Conservation (phyloP, 2,329 filamentous ascomycete genomes). For the Arachnopeziza araneosa region DNA sequence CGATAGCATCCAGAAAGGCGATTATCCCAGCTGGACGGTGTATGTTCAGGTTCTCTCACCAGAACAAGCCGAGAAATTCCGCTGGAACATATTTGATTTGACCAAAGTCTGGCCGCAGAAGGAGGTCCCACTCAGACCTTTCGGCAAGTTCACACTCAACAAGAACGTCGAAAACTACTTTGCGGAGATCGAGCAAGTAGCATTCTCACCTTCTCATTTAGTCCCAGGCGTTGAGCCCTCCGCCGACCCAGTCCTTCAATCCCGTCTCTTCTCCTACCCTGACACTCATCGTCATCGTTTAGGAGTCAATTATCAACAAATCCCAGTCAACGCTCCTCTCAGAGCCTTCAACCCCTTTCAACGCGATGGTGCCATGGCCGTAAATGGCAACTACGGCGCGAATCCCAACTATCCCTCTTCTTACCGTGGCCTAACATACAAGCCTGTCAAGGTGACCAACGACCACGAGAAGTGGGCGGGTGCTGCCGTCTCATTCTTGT, state of each 20-base stretch:
- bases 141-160: slow-evolving; percentile 60
- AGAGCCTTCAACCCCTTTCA: slow-evolving; percentile 63
- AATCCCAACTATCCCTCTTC: slow-evolving; percentile 58
- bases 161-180: slow-evolving; percentile 57
- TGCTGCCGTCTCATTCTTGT: slow-evolving; percentile 39
- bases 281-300: slow-evolving; percentile 57
- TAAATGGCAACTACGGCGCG: slow-evolving; percentile 58
- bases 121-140: slow-evolving; percentile 53
- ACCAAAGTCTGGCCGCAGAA: slow-evolving; percentile 65
- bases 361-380: slow-evolving; percentile 65
- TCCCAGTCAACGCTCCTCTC: slow-evolving; percentile 43
- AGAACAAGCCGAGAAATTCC: slow-evolving; percentile 54
- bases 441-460: slow-evolving; percentile 35
- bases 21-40: slow-evolving; percentile 58
- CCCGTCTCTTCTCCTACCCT: slow-evolving; percentile 65
- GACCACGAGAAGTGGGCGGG: slow-evolving; percentile 46
- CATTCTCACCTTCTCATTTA: slow-evolving; percentile 63
- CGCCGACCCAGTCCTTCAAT: slow-evolving; percentile 64
- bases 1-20: slow-evolving; percentile 54
- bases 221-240: slow-evolving; percentile 64
- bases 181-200: slow-evolving; percentile 63
- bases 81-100: slow-evolving; percentile 61
- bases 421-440: slow-evolving; percentile 42
- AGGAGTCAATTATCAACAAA: slow-evolving; percentile 53
- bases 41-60: slow-evolving; percentile 60